Evolutionary conservation across 805 yeast genomes (phyloP).

Genomic region (Jamesozyma lodderae): DNA sequence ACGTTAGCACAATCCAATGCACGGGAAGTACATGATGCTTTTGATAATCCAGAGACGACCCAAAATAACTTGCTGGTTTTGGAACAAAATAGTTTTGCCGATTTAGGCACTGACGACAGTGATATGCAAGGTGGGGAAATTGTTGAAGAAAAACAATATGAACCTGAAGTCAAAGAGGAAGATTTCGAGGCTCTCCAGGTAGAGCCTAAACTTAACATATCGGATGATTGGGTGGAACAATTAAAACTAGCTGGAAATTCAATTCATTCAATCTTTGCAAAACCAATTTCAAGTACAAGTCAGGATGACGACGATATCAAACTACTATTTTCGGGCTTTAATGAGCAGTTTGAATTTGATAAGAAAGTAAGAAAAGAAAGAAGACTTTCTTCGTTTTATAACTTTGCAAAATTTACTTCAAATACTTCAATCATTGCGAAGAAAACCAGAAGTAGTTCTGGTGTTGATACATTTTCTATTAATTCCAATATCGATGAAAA

Average conservation of each 20-base stretch:
- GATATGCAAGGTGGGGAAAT: constrained; percentile 5
- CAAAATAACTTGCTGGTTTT: constrained; percentile 7
- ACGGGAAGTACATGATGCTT: background rate
- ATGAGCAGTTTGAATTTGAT: constrained; percentile 25
- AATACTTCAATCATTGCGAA: constrained; percentile 16
- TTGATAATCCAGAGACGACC: background rate
- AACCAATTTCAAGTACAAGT: background rate
- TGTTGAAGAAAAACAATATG: constrained; percentile 50
- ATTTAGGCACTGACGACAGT: background rate
- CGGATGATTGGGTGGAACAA: constrained; percentile 59
- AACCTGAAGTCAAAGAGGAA: constrained; percentile 47
- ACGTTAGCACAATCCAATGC: constrained; percentile 10
- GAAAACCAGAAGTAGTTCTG: constrained; percentile 4
- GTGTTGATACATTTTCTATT: constrained; percentile 4
- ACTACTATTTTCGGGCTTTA: constrained; percentile 36
- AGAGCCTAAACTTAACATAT: constrained; percentile 39
- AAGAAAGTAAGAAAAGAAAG: constrained; percentile 26
- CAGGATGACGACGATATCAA: constrained; percentile 7
- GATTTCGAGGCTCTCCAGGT: constrained; percentile 39
- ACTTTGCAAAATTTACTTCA: constrained; percentile 18
- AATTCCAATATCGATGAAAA: background rate
- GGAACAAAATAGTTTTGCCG: constrained; percentile 5
- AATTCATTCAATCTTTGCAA: constrained; percentile 29
- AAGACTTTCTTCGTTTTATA: constrained; percentile 15
- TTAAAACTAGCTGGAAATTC: constrained; percentile 39